These are phyloP conservation scores for Lepidium sativum DNA, from an alignment of 345 rosid genomes.

Conservation along the genomic window DNA sequence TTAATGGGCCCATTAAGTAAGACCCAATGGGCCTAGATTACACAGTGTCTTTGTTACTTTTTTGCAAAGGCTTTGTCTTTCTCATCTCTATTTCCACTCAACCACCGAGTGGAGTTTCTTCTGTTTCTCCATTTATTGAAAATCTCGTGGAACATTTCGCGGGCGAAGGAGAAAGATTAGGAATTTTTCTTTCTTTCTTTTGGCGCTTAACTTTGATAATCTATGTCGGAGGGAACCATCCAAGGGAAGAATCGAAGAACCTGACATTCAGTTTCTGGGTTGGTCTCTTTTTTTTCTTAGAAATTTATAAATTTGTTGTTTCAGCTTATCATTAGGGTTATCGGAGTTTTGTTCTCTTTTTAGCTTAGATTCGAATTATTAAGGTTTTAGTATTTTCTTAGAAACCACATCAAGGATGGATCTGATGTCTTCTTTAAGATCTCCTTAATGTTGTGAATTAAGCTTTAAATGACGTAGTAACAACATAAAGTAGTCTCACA, in stretches of 20 bases:
- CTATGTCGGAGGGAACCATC: neutral
- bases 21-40: conserved; percentile 16
- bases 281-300: neutral
- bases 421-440: conserved; percentile 6
- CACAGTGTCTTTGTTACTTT: conserved; percentile 1
- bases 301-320: neutral
- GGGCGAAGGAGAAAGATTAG: conserved; percentile 17
- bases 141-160: conserved; percentile 7
- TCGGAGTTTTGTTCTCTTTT: neutral
- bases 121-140: conserved; percentile 16
- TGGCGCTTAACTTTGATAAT: neutral
- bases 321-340: conserved; percentile 1
- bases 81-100: neutral
- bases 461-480: neutral
- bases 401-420: conserved; percentile 1
- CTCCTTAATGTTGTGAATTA: neutral
- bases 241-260: neutral
- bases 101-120: conserved; percentile 6
- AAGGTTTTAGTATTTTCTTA: neutral
- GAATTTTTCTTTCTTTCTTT: neutral
- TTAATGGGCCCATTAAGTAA: neutral
- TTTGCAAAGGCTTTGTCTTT: neutral
- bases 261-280: neutral
- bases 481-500: neutral
- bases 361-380: neutral